phyloP scores from a whole-genome alignment of 306 rosid species.

The Parietaria judaica region DNA sequence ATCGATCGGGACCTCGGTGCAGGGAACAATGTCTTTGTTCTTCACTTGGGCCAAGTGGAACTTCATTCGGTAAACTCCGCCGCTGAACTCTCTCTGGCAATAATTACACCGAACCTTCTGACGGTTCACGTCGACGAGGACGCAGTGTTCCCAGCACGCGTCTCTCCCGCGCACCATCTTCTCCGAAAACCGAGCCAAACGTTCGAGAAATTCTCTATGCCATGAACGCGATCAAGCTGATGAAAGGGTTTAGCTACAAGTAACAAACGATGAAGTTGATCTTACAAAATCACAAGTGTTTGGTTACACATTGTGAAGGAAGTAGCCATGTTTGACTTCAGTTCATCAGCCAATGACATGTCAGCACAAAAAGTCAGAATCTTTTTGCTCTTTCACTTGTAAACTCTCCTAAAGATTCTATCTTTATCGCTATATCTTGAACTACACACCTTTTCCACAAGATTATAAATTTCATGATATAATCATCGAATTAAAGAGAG shows the following conservation, averaged over 20 bases:
- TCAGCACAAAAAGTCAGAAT: too few species aligned
- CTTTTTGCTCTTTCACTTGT: too few species aligned
- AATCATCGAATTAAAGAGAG: not conserved
- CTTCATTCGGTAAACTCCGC: slow-evolving; percentile 78
- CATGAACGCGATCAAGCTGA: not conserved
- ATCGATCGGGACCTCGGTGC: slow-evolving; percentile 52
- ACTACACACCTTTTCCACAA: not conserved
- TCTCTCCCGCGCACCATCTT: slow-evolving; percentile 74
- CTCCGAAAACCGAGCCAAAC: slow-evolving; percentile 21
- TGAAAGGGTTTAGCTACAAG: not conserved
- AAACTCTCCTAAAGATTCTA: too few species aligned
- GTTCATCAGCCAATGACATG: too few species aligned
- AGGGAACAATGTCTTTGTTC: slow-evolving; percentile 70
- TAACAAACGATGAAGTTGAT: not conserved
- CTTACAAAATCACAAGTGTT: not conserved
- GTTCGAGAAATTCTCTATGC: not conserved
- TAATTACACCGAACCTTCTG: slow-evolving; percentile 71
- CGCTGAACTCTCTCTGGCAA: slow-evolving; percentile 65
- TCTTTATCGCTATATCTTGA: too few species aligned
- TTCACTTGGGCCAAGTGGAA: slow-evolving; percentile 75
- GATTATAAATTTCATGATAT: not conserved
- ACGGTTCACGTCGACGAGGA: slow-evolving; percentile 52
- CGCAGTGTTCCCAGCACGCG: slow-evolving; percentile 75
- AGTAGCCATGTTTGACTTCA: not conserved
- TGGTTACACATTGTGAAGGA: not conserved